Evolutionary conservation across 352 stramenopile genomes (phyloP), one percentile per base, ranked within the genome.

Genomic region (Plasmopara muralis): DNA sequence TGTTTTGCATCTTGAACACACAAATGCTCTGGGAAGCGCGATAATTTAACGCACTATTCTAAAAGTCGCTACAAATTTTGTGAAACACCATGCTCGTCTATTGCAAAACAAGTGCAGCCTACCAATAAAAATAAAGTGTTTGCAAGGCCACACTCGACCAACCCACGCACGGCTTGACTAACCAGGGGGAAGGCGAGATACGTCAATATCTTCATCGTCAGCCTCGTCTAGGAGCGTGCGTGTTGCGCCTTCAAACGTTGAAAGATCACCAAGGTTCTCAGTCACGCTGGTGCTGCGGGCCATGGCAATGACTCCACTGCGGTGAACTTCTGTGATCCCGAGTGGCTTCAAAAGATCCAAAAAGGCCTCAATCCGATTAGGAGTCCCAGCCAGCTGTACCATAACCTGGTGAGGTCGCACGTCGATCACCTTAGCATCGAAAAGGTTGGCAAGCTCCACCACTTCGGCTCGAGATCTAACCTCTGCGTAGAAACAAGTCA

Each of bases 371-470:
- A 93, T 90, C 42, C 80, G 83, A 42, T 68, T 70, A 30, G 77
- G 83, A 2, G 78, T 86, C 39, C 83, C 83, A 8, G 79, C 83
- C 31, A 93, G 53, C 54, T 93, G 83, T 46, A 90, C 80, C 77
- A 93, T 89, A 28, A 90, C 68, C 51, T 90, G 83, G 60, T 88
- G 70, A 50, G 83, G 68, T 50, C 78, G 80, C 54, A 93, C 83
- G 56, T 93, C 80, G 10, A 93, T 87, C 37, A 90, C 76, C 66
- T 93, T 93, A 55, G 79, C 83, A 46, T 93, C 83, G 57, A 93
- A 93, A 29, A 93, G 62, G 53, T 83, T 89, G 8, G 83, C 79
- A 4, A 93, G 63, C 53, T 93, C 83, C 13, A 89, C 75, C 40
- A 90, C 78, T 49, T 93, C 79, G 15, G 79, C 75, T 18, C 83